phyloP scores from a whole-genome alignment of 2,329 filamentous ascomycete species.

The Purpureocillium lavendulum region DNA sequence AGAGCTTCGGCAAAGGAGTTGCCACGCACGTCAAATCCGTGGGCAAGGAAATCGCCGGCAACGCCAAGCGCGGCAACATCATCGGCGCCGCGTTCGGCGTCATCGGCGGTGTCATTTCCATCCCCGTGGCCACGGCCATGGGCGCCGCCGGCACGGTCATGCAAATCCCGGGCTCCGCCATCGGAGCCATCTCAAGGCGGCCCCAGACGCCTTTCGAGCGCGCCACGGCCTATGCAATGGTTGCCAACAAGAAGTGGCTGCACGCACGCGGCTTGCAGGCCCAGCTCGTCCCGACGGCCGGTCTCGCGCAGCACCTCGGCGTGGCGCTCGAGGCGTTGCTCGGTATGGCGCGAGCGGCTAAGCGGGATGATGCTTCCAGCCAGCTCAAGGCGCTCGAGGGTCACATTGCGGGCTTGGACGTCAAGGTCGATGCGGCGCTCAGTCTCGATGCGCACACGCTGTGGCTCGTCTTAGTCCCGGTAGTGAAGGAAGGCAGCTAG shows the following conservation, averaged over 20 bases:
- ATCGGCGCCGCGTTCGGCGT: conserved; percentile 27
- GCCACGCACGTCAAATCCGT: conserved; percentile 25
- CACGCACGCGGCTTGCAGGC: conserved; percentile 27
- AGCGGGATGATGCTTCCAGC: conserved; percentile 8
- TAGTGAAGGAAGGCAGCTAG: background rate
- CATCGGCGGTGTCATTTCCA: conserved; percentile 26
- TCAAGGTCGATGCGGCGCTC: conserved; percentile 14
- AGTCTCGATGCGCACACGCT: conserved; percentile 19
- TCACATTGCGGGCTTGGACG: conserved; percentile 20
- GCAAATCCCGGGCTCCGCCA: conserved; percentile 22
- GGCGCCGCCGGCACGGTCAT: conserved; percentile 25
- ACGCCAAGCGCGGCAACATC: conserved; percentile 29
- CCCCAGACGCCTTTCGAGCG: conserved; percentile 33
- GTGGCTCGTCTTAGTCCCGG: conserved; percentile 24
- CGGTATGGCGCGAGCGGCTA: conserved; percentile 21
- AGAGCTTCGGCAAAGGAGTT: conserved; percentile 25
- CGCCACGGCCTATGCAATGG: conserved; percentile 29
- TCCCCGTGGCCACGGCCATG: conserved; percentile 29
- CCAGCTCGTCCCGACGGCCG: conserved; percentile 22
- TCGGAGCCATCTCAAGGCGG: conserved; percentile 23
- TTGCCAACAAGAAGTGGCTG: conserved; percentile 36
- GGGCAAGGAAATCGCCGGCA: conserved; percentile 23
- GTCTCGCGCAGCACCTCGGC: conserved; percentile 18
- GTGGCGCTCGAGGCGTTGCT: conserved; percentile 29
- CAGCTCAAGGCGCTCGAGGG: conserved; percentile 17